A percentile compares a stretch with the other conserved stretches of the same genome.
Evolutionary conservation across 2,329 filamentous ascomycete genomes (phyloP).

Genomic region (Ascochyta clinopodiicola): DNA sequence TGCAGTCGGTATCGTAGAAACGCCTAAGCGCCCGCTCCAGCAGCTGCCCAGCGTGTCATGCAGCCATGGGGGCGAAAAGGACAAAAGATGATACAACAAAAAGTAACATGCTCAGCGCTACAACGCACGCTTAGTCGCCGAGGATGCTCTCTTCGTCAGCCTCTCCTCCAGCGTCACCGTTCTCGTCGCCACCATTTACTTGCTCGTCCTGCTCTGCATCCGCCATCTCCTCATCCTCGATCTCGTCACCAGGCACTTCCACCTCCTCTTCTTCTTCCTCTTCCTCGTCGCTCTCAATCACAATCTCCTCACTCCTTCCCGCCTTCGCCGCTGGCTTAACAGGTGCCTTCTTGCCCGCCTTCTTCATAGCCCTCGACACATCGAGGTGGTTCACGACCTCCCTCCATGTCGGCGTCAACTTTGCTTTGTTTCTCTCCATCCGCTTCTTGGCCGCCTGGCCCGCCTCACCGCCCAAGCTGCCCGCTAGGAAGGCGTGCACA

Average conservation of each 20-base stretch:
- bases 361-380: constrained; percentile 52
- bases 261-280: constrained; percentile 24
- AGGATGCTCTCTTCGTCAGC: constrained; percentile 54
- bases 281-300: constrained; percentile 41
- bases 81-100: constrained; percentile 2
- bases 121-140: constrained; percentile 40
- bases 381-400: constrained; percentile 84
- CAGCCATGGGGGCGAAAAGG: constrained; percentile 4
- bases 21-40: constrained; percentile 18
- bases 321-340: constrained; percentile 54
- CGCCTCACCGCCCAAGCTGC: constrained; percentile 69
- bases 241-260: constrained; percentile 37
- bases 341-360: constrained; percentile 21
- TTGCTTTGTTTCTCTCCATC: constrained; percentile 78
- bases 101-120: background rate
- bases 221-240: constrained; percentile 49
- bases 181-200: constrained; percentile 47
- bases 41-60: constrained; percentile 6
- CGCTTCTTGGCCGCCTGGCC: constrained; percentile 67
- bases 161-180: constrained; percentile 45
- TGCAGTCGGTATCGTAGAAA: background rate
- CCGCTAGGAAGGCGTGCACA: constrained; percentile 78
- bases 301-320: constrained; percentile 49
- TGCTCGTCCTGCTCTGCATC: constrained; percentile 45
- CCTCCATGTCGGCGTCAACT: constrained; percentile 83